A percentile compares a stretch with the other conserved stretches of the same genome.
Conservation (phyloP, 2,329 filamentous ascomycete species). For the Hypocreales sp. region DNA sequence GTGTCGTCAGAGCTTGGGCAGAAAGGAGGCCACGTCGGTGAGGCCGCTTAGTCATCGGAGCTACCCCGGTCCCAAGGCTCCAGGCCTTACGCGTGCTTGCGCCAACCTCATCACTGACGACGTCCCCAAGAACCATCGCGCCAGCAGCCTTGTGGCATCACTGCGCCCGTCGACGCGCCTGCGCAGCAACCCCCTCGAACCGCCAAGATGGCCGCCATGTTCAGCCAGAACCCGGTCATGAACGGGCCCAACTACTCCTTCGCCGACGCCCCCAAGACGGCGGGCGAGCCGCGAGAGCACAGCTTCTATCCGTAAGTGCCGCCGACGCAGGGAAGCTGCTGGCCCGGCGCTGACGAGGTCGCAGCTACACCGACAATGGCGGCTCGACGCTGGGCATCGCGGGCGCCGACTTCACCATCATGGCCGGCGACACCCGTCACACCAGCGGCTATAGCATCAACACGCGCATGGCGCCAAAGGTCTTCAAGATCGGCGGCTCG, state of each 20-base stretch:
- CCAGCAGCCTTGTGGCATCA: no score
- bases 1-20: no score
- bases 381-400: conserved; percentile 92
- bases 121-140: no score
- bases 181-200: conserved; percentile 1
- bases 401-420: conserved; percentile 85
- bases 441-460: conserved; percentile 99
- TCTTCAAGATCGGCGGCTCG: conserved; percentile 92
- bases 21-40: no score
- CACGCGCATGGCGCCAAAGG: conserved; percentile 85
- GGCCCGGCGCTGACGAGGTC: conserved; percentile 2
- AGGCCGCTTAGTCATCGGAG: conserved; percentile 29
- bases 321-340: fast-evolving
- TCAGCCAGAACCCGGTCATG: conserved; percentile 54
- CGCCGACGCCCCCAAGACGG: conserved; percentile 40
- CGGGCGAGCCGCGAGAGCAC: conserved; percentile 52
- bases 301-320: conserved; percentile 75
- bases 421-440: conserved; percentile 92
- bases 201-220: conserved; percentile 47
- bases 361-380: conserved; percentile 92
- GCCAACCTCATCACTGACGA: conserved; percentile 17
- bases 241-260: conserved; percentile 57
- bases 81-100: conserved; percentile 28
- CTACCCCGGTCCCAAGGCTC: conserved; percentile 31
- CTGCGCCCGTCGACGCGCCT: no score